Base-by-base conservation (phyloP, 139 green algal species). In the Ostreobium quekettii region DNA sequence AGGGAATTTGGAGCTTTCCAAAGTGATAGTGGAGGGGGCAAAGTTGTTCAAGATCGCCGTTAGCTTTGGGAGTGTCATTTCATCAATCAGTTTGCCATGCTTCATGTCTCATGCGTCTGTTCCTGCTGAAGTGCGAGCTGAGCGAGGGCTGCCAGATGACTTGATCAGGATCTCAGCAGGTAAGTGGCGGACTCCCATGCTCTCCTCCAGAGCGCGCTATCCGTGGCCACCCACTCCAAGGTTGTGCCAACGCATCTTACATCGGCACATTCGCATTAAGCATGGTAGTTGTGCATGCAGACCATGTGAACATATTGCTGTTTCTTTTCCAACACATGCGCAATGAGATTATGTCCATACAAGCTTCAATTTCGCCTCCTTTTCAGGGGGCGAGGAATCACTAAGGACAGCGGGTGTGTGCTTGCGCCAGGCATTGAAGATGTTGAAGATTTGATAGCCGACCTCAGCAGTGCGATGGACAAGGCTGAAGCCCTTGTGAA, bases 51-150 rank as follows among this genome's bases (percentile, higher is more conserved):
- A 95, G 72, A 90, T 96, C 78, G 96, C 92, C 11, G 94, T 99
- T 22, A 88, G 78, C 48, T 97, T 99, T 77, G 92, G 90, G 46
- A 91, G 76, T 67, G 89, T 97, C 56, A 82, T 72, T n/a, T 90
- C 78, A 28, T 82, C 93, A 35, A 95, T 97, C 73, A 88, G 74
- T 65, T 79, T 99, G 78, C 95, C 95, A 26, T 98, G 93, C 86
- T 99, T 95, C 86, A 99, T 99, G 95, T 92, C 78, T 57, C 94
- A 99, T 69, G 85, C 85, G 22, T 85, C 76, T 60, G 92, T 96
- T 47, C 93, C 94, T 0, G 86, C 91, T 0, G 86, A 93, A 22
- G 79, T 97, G 37, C 74, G 93, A 6, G 87, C 90, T 24, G 87
- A 79, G 1, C 76, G 94, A 3, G 94, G 94, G 5, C 83, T 99